These are phyloP conservation scores for Penicillium sp. DNA, from an alignment of 2,329 filamentous ascomycete genomes.

Conservation along the genomic window DNA sequence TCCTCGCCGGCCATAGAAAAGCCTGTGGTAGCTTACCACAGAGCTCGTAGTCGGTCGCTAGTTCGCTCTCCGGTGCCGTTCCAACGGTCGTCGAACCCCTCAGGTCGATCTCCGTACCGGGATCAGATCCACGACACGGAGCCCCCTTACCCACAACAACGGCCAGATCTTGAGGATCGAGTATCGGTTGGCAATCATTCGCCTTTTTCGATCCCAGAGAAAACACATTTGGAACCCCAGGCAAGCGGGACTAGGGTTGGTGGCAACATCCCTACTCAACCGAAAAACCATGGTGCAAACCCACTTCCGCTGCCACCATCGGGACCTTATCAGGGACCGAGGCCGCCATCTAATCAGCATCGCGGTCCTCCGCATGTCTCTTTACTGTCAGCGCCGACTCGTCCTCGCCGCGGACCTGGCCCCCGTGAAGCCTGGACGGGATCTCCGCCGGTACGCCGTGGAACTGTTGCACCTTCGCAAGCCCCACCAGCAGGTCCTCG, in stretches of 20 bases:
- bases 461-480: conserved; percentile 32
- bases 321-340: conserved; percentile 40
- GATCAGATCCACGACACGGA: conserved; percentile 15
- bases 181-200: background rate
- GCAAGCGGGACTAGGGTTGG: conserved; percentile 15
- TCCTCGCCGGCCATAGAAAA: conserved; percentile 62
- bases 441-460: conserved; percentile 36
- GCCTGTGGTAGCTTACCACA: conserved; percentile 41
- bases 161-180: background rate
- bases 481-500: conserved; percentile 41
- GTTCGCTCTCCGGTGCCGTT: conserved; percentile 22
- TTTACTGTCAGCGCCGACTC: conserved; percentile 49
- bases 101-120: conserved; percentile 18
- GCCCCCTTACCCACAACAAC: background rate
- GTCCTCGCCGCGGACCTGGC: conserved; percentile 44
- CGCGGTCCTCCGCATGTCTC: conserved; percentile 40
- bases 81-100: conserved; percentile 24
- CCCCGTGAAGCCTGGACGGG: conserved; percentile 38
- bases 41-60: conserved; percentile 33
- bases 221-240: conserved; percentile 19
- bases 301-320: conserved; percentile 39
- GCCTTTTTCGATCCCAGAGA: background rate
- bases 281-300: conserved; percentile 29
- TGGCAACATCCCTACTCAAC: conserved; percentile 33
- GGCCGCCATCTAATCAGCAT: conserved; percentile 36